Evolutionary conservation across 2,329 filamentous ascomycete genomes (phyloP), one percentile per base, ranked within the genome.

Genomic region (Apiospora marii): DNA sequence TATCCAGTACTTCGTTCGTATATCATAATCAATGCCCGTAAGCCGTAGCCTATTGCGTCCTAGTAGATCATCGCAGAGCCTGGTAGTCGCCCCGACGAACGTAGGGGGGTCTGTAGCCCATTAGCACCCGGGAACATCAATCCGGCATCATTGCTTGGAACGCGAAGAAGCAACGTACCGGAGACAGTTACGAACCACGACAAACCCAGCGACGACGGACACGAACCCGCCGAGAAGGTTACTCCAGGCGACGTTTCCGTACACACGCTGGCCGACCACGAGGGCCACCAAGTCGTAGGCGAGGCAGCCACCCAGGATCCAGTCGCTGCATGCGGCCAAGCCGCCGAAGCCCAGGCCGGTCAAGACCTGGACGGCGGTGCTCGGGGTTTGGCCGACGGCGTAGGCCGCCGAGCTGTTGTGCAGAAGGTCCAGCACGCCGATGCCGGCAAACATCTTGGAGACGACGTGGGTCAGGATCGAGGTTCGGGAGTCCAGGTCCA

Each of bases 291-390:
- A 81, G 77, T 91, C 87, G 77, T 90, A 91, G 0, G 89, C 88
- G 73, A 91, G 78, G 76, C 89, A 90, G 0, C 85, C 87, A 0
- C 89, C 89, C 69, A 91, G 87, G 70, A 91, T 89, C 88, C 88
- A 90, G 77, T 91, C 89, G 75, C 87, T 89, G 48, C 79, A 75
- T 13, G 83, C 83, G 2, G 85, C 86, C 22, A 85, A 79, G 0
- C 84, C 80, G 0, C 84, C 87, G 73, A 90, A 91, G 0, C 86
- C 88, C 0, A 89, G 75, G 0, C 85, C 88, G 0, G 89, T 91
- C 13, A 87, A 76, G 0, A 85, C 81, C 78, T 90, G 88, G 68
- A 90, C 82, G 0, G 82, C 73, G 3, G 80, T 81, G 14, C 80
- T 84, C 1, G 88, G 86, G 2, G 83, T 79, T 37, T 86, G 80